Evolutionary conservation across 148 eudicot species (phyloP), one percentile per base, ranked within the genome.

Genomic region (Camellia granthamiana): DNA sequence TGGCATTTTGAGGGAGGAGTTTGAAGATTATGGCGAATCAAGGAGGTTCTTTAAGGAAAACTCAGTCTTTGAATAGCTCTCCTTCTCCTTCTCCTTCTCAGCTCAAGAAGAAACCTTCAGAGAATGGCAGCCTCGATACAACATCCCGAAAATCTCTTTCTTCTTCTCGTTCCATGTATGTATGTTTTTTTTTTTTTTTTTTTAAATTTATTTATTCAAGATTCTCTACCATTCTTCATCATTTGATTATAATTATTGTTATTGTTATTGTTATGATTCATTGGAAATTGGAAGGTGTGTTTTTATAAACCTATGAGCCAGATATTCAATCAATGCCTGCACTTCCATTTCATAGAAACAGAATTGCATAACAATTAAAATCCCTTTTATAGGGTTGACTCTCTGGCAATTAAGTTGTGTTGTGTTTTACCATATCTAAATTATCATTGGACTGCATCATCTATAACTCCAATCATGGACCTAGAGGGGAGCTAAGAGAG

Each of bases 1-100:
- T 30, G 38, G 38, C 38, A 30, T 30, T 30, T 1, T 30, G 38
- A 30, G 38, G 38, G 38, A 30, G 38, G 38, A 30, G 38, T 30
- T 30, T 42, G 66, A 38, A 52, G 74, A 75, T 79, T 55, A 84
- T 85, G 91, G 70, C 87, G 67, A 84, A 81, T 73, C 88, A 83
- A 59, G 82, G 88, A 10, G 81, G 85, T 62, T 61, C 80, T 21
- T 75, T 70, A 44, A 81, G 91, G 87, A 89, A 71, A 76, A 82
- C 81, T 70, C 51, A 80, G 62, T 80, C 86, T 9, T 68, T 78
- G 51, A 69, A 69, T 4, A 77, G 76, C 30, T 54, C 64, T n/a
- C 58, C 84, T 10, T 78, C 87, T 10, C 78, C 1, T 30, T 54
- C 64, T n/a, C 58, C 84, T 10, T 78, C 87, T 10, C 78, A 56